These are phyloP conservation scores for Grifola frondosa DNA, from an alignment of 1,284 basidiomycete species.

Conservation along the genomic window DNA sequence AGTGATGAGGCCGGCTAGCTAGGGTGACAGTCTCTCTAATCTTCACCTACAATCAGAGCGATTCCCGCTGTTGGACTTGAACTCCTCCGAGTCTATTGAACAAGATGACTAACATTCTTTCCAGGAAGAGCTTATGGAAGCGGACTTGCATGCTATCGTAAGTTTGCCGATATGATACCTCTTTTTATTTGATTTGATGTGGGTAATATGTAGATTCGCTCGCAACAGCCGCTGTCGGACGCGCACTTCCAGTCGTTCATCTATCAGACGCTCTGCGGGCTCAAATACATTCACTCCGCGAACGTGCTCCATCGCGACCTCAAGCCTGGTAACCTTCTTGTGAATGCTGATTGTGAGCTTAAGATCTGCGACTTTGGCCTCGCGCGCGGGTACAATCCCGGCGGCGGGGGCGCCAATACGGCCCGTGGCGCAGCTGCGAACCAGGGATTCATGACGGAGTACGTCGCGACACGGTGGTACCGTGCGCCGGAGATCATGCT, in stretches of 20 bases:
- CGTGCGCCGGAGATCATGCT: constrained; percentile 97
- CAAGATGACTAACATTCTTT: constrained; percentile 6
- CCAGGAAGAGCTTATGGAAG: constrained; percentile 98
- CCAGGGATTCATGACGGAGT: constrained; percentile 99
- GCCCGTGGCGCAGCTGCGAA: constrained; percentile 72
- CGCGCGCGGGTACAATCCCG: constrained; percentile 90
- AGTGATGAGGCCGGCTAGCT: too few relatives aligned
- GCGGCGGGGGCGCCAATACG: constrained; percentile 26
- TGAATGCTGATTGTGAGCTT: constrained; percentile 97
- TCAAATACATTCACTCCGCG: constrained; percentile 99
- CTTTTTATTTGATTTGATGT: constrained; percentile 4
- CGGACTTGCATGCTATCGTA: constrained; percentile 98
- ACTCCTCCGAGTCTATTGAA: too few relatives aligned
- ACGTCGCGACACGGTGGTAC: constrained; percentile 98
- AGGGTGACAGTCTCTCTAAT: too few relatives aligned
- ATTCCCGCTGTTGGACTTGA: not conserved
- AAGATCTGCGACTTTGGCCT: constrained; percentile 99
- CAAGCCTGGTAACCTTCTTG: constrained; percentile 94
- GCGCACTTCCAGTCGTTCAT: constrained; percentile 99
- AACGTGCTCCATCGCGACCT: constrained; percentile 98
- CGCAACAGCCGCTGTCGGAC: constrained; percentile 95
- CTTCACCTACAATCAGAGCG: too few relatives aligned
- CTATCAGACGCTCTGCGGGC: constrained; percentile 97
- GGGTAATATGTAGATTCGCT: constrained; percentile 73
- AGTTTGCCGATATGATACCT: constrained; percentile 25